phyloP scores from a whole-genome alignment of 805 yeast species.

The Saturnispora mendoncae region DNA sequence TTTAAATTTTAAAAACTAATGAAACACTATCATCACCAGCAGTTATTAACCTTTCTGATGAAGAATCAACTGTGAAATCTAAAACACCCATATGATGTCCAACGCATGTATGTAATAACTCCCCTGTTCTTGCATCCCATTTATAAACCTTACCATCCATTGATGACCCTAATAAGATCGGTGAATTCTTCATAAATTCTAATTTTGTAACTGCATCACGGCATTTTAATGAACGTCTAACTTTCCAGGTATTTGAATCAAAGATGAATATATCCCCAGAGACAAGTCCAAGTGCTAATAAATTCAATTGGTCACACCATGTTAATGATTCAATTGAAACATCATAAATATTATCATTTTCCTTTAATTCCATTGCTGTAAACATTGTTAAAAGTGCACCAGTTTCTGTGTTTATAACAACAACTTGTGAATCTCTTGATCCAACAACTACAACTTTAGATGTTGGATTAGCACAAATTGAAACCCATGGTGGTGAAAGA shows the following conservation, averaged over 20 bases:
- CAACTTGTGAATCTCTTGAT: constrained; percentile 78
- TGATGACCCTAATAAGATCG: constrained; percentile 57
- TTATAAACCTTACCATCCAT: constrained; percentile 81
- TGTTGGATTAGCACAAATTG: constrained; percentile 43
- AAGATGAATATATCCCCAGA: constrained; percentile 78
- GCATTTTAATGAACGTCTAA: constrained; percentile 59
- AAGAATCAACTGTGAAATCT: constrained; percentile 64
- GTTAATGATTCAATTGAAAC: constrained; percentile 72
- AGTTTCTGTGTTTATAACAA: constrained; percentile 63
- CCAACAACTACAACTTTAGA: constrained; percentile 62
- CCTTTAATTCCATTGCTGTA: constrained; percentile 51
- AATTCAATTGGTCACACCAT: constrained; percentile 53
- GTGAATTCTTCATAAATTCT: constrained; percentile 47
- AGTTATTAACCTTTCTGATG: constrained; percentile 65
- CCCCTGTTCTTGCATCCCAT: constrained; percentile 87
- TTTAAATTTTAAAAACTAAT: constrained; percentile 45
- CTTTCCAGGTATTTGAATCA: constrained; percentile 80
- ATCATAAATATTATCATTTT: constrained; percentile 49
- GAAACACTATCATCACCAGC: constrained; percentile 98
- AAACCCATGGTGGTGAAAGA: constrained; percentile 80
- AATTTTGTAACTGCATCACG: constrained; percentile 84
- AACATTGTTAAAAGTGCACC: constrained; percentile 64
- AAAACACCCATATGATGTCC: constrained; percentile 95
- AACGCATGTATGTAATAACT: constrained; percentile 62
- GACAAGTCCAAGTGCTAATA: constrained; percentile 84